phyloP scores from a whole-genome alignment of 345 rosid species.

The Dovyalis caffra region DNA sequence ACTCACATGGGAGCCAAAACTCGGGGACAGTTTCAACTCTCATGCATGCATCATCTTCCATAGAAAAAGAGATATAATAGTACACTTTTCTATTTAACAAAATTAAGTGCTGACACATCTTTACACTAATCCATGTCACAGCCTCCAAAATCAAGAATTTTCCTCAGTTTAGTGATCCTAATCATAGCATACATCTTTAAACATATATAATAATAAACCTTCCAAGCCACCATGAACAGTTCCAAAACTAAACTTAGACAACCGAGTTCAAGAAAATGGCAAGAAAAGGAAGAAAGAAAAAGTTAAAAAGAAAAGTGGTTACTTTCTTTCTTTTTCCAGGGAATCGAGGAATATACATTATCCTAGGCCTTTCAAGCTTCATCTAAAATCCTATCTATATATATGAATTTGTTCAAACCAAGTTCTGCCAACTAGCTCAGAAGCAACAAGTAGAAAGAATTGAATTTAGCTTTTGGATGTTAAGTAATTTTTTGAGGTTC shows the following conservation, averaged over 20 bases:
- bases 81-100: not conserved
- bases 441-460: not conserved
- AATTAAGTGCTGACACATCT: conserved; percentile 33
- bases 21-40: not conserved
- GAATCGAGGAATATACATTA: not conserved
- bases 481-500: not conserved
- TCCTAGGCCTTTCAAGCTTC: not conserved
- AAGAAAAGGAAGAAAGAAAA: conserved; percentile 2
- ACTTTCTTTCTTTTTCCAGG: not conserved
- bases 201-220: not conserved
- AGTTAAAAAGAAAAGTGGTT: not conserved
- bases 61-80: not conserved
- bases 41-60: not conserved
- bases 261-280: conserved; percentile 3
- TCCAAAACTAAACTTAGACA: not conserved
- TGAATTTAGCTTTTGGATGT: not conserved
- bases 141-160: conserved; percentile 4
- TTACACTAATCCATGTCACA: conserved; percentile 31
- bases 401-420: not conserved
- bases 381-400: not conserved
- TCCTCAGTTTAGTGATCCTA: not conserved
- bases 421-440: not conserved
- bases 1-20: conserved; percentile 4
- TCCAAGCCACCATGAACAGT: not conserved
- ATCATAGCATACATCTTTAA: not conserved